Conservation (phyloP, 2,329 filamentous ascomycete genomes). For the Fusarium beomiforme region DNA sequence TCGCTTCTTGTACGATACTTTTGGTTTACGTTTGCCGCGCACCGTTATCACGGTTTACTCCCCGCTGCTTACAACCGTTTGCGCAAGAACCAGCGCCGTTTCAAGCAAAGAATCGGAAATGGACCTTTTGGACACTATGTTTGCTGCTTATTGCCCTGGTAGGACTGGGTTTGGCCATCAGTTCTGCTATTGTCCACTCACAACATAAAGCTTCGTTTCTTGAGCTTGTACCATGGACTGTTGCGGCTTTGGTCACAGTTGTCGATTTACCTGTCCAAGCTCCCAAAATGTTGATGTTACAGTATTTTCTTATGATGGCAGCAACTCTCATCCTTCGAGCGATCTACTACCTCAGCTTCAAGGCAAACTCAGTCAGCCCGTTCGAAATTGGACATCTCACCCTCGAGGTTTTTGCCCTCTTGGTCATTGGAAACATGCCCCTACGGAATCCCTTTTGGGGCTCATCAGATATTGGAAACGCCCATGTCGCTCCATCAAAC, state of each 20-base stretch:
- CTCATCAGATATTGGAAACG: constrained; percentile 45
- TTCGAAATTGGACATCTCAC: constrained; percentile 38
- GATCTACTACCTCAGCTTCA: constrained; percentile 43
- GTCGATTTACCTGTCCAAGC: constrained; percentile 54
- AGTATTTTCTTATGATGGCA: constrained; percentile 50
- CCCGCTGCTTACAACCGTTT: constrained; percentile 56
- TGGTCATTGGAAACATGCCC: constrained; percentile 51
- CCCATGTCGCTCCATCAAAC: constrained; percentile 41
- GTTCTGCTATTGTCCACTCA: constrained; percentile 45
- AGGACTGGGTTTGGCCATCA: constrained; percentile 49
- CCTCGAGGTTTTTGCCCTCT: constrained; percentile 41
- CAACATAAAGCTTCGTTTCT: constrained; percentile 43
- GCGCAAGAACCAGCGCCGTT: constrained; percentile 50
- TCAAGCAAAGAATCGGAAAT: constrained; percentile 42
- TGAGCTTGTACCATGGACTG: constrained; percentile 53
- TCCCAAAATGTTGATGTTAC: constrained; percentile 52
- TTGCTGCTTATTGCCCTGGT: constrained; percentile 47
- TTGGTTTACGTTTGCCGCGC: constrained; percentile 44
- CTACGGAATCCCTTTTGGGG: constrained; percentile 50
- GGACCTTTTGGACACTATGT: constrained; percentile 53
- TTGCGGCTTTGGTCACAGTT: constrained; percentile 49
- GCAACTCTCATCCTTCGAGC: constrained; percentile 47
- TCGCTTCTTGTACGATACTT: constrained; percentile 43
- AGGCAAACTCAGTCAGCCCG: constrained; percentile 25
- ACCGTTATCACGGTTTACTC: constrained; percentile 44